phyloP scores from a whole-genome alignment of 2,329 filamentous ascomycete species.

The Hypoxylon sp. region DNA sequence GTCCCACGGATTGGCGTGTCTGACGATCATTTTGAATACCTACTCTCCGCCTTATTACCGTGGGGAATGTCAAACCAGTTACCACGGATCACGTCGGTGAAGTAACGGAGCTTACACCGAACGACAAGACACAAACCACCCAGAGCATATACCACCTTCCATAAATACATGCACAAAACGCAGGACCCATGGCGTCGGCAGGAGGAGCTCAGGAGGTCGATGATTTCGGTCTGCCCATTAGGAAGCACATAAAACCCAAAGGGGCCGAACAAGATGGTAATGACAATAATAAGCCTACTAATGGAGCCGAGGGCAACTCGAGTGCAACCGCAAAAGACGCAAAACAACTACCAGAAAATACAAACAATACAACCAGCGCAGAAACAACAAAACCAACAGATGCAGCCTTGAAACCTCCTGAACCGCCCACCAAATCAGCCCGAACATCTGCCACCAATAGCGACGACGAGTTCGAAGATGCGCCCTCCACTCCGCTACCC shows the following conservation, averaged over 20 bases:
- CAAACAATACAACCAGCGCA: slow-evolving; percentile 12
- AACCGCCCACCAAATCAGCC: slow-evolving; percentile 29
- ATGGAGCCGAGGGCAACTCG: slow-evolving; percentile 14
- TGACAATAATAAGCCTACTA: slow-evolving; percentile 11
- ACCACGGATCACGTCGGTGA: slow-evolving; percentile 24
- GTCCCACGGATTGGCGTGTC: slow-evolving; percentile 18
- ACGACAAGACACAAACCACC: slow-evolving; percentile 18
- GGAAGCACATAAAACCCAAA: slow-evolving; percentile 54
- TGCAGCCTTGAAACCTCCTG: slow-evolving; percentile 30
- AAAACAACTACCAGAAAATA: slow-evolving; percentile 19
- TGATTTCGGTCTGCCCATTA: slow-evolving; percentile 75
- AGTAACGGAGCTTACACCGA: slow-evolving; percentile 22
- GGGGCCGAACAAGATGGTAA: slow-evolving; percentile 19
- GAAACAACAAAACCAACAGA: slow-evolving; percentile 14
- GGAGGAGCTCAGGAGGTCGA: slow-evolving; percentile 61
- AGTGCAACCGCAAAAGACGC: slow-evolving; percentile 5
- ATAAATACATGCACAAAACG: slow-evolving; percentile 45
- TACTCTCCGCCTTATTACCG: slow-evolving; percentile 35
- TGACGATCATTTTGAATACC: slow-evolving; percentile 24
- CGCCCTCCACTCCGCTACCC: slow-evolving; percentile 44
- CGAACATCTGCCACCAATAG: slow-evolving; percentile 45
- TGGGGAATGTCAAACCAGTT: slow-evolving; percentile 31
- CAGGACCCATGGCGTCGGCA: slow-evolving; percentile 45
- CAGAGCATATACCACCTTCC: slow-evolving; percentile 7
- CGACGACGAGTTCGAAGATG: slow-evolving; percentile 53